phyloP scores from a whole-genome alignment of 495 filamentous ascomycete species.

The Xylaria venustula region DNA sequence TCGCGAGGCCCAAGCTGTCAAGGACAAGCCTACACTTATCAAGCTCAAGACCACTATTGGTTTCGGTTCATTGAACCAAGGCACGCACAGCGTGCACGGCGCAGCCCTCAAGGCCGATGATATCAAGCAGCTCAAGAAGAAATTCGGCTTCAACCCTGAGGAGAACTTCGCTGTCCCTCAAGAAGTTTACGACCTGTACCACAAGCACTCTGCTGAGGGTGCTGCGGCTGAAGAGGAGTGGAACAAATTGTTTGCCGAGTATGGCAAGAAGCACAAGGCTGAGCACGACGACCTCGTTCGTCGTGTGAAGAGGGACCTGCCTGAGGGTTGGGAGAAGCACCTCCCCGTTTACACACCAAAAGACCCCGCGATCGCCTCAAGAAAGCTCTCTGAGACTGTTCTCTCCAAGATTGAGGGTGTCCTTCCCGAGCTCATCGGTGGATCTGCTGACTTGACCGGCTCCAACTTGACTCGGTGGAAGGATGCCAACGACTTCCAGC shows the following conservation, averaged over 20 bases:
- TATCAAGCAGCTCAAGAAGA: constrained; percentile 82
- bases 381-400: constrained; percentile 93
- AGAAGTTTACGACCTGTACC: constrained; percentile 89
- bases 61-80: constrained; percentile 90
- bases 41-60: constrained; percentile 98
- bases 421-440: constrained; percentile 89
- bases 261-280: constrained; percentile 69
- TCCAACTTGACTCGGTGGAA: constrained; percentile 99
- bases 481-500: constrained; percentile 96
- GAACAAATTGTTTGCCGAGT: constrained; percentile 90
- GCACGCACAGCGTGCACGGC: constrained; percentile 93
- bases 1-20: constrained; percentile 78
- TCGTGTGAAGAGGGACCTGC: constrained; percentile 78
- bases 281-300: constrained; percentile 79
- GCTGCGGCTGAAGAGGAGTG: constrained; percentile 92
- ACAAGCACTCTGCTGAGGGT: constrained; percentile 76
- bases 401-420: constrained; percentile 81
- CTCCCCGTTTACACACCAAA: constrained; percentile 88
- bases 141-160: constrained; percentile 94
- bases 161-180: constrained; percentile 92
- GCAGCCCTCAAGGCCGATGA: constrained; percentile 93
- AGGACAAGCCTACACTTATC: constrained; percentile 94
- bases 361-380: constrained; percentile 81
- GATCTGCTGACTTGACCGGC: constrained; percentile 95
- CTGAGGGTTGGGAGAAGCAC: constrained; percentile 94